Base-by-base conservation (phyloP, 2,329 filamentous ascomycete species). In the Fusarium fracticaudum region DNA sequence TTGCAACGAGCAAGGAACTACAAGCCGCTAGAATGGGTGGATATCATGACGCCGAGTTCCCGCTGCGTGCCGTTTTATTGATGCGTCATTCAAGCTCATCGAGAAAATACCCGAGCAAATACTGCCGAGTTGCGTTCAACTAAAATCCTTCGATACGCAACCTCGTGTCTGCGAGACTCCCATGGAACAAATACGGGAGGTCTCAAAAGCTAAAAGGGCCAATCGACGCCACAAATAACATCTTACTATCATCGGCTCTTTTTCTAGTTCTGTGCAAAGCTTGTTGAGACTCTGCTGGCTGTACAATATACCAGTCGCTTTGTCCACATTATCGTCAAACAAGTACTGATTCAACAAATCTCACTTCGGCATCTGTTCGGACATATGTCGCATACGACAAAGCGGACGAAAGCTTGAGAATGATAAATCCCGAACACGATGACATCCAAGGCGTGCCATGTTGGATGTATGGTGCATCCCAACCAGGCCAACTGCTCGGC, bases 371-470 rank as follows among this genome's bases (percentile, higher is more conserved):
- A 22, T 5, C 38, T 44, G 17, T 57, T 3, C 29, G 53, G 38
- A 24, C 29, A 3, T 22, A 17, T 17, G 0, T 44, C 26, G 22
- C 38, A 20, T 24, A 17, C 11, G 17, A 20, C 22, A 18, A 26
- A 20, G 8, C 6, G 17, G 31, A 4, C 2, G 15, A 31, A 26
- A 18, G 37, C 20, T 29, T 61, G 2, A 57, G 10, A 3, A 26
- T 13, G 6, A 22, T 44, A 2, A 40, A 3, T 0, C 1, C 12
- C 5, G 3, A 58, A 10, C 8, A 58, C 13, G 15, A n/a, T 10
- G 20, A 13, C 7, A 20, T 31, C 6, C 7, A 29, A 24, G 31
- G 31, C 6, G 24, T 20, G 9, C 38, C 31, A 13, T 62, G 7
- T 11, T 58, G 38, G 31, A 44, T 43, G 29, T 29, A 26, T 8